Base-by-base conservation (phyloP, 257 asterid species). In the Striga asiatica region DNA sequence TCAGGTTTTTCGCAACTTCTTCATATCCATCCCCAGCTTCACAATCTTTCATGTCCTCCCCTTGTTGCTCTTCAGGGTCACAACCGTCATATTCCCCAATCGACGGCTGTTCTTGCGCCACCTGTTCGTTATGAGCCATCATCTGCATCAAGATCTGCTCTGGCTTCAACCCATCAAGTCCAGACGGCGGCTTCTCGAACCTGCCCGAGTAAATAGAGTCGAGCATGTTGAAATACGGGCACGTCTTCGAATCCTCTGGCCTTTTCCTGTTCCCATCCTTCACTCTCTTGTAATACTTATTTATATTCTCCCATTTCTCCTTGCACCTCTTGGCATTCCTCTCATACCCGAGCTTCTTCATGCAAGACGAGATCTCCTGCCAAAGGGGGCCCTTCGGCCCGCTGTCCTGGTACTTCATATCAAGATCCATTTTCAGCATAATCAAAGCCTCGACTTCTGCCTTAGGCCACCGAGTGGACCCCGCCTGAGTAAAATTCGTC, bases 281-380 rank as follows among this genome's bases (percentile, higher is more conserved):
- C 18, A 82, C 89, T 66, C 89, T 74, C 68, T 70, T 82, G 73
- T 76, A 85, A 56, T 85, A 85, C 74, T 85, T 85, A 56, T 85
- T 85, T 57, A 85, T 85, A 34, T 85, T 85, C 73, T 85, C 95
- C 95, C 95, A 85, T 70, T 85, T 85, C 38, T 85, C 95, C 65
- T 82, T 85, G 35, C 95, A 85, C 74, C 93, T 78, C 78, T 82
- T 85, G 8, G 89, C 81, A 64, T 42, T 82, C 58, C 88, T 74
- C 46, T 76, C 70, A 18, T 74, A 82, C 34, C 95, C 95, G 60
- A 74, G 62, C 70, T 75, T 74, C 74, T 74, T 78, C 95, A 85
- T 85, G 28, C 74, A 74, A 21, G 74, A 22, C 0, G 95, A 85
- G 13, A 85, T 74, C 54, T 76, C 88, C 67, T 82, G 93, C 95